Base-by-base conservation (phyloP, 2,329 filamentous ascomycete species). In the Berkeleyomyces basicola region DNA sequence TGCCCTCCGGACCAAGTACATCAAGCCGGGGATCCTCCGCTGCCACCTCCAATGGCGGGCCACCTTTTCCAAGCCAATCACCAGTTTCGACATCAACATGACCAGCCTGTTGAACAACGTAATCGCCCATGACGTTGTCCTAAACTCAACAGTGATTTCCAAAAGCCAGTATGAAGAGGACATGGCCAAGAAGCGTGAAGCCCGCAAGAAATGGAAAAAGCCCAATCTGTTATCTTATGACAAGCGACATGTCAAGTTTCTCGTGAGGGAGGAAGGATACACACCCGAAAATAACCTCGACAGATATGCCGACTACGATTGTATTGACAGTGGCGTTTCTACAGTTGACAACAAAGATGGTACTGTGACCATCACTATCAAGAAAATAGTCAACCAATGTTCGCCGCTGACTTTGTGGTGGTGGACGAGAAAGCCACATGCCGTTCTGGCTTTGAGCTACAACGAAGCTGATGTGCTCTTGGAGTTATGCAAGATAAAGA, bases 391-490 rank as follows among this genome's bases (percentile, higher is more conserved):
- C 36, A 61, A 39, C 11, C 16, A 16, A 36, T 61, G 46, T 44
- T 55, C 63, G 3, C 55, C 46, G 40, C 61, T 64, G 14, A 16
- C 46, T 4, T 39, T 61, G 42, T 64, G 63, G 63, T 64, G 61
- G 57, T 47, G 62, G 40, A 62, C 63, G 6, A 33, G 57, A 31
- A 58, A 64, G 51, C 57, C 33, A 9, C 44, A 36, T 2, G 60
- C 63, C 14, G 58, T 64, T 55, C 33, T 55, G 23, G 23, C 63
- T 14, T 46, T 64, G 9, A 43, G 37, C 7, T 49, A 59, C 11
- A 23, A 39, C 31, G 63, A 64, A 43, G 60, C 23, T 7, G 60
- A 61, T n/a, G 42, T 59, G 11, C 51, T 55, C 10, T n/a, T 55
- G 58, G 33, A 59, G 42, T 42, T 47, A 36, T 47, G 58, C 16